Evolutionary conservation across 2,329 filamentous ascomycete species (phyloP).

Genomic region (Epichloe aotearoae): DNA sequence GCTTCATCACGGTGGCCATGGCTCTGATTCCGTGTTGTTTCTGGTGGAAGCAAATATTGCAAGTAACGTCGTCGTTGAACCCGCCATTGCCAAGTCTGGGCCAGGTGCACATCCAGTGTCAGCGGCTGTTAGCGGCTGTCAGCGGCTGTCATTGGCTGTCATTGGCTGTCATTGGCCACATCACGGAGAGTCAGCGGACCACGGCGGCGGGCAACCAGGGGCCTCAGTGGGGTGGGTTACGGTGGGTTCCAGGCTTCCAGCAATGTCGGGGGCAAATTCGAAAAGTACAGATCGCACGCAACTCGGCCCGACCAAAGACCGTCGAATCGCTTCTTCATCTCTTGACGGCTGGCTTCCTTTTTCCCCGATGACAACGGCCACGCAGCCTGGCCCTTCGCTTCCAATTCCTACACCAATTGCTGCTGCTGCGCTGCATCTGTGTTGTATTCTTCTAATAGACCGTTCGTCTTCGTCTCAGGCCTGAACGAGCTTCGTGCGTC

Average conservation of each 20-base stretch:
- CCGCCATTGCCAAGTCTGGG: too few relatives aligned
- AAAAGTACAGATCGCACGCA: conserved; percentile 3
- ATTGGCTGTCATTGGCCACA: neutral
- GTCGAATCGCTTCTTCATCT: neutral
- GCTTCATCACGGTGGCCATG: conserved; percentile 23
- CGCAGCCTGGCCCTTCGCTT: neutral
- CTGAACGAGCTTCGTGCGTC: neutral
- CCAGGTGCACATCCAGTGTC: too few relatives aligned
- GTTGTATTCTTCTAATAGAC: neutral
- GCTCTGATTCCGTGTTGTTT: conserved; percentile 23
- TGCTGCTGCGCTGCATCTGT: neutral
- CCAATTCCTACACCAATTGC: neutral
- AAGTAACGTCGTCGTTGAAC: too few relatives aligned
- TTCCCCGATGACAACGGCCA: conserved; percentile 2
- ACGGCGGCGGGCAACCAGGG: neutral
- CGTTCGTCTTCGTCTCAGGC: neutral
- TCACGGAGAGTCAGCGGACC: too few relatives aligned
- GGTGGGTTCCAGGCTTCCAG: neutral
- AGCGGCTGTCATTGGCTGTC: neutral
- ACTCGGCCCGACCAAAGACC: neutral
- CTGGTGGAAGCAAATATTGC: conserved; percentile 1
- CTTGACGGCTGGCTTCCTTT: neutral
- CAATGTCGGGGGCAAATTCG: neutral
- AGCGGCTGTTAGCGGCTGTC: neutral
- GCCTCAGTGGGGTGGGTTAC: neutral